Evolutionary conservation across 1,284 basidiomycete genomes (phyloP), one percentile per base, ranked within the genome.

Genomic region (Melampsora americana): DNA sequence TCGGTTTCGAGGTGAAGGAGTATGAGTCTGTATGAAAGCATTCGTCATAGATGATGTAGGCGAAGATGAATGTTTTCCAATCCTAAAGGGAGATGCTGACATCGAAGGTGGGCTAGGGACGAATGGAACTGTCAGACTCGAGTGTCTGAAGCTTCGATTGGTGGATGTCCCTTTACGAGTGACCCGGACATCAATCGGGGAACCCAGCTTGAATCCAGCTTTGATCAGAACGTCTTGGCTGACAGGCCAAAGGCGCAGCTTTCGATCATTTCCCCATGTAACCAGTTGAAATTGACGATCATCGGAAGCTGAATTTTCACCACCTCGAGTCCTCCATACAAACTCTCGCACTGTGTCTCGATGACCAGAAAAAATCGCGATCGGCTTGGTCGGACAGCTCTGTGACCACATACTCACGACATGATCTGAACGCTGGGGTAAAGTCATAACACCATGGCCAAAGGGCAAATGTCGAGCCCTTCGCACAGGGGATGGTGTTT

Each of bases 261-360:
- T 95, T 60, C 93, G 88, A 81, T 98, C 96, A 83, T 95, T 95
- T 1, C 92, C 92, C 95, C 95, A 98, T 0, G 95, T 98, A 67
- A 99, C 92, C 2, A 99, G 86, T 82, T 96, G 94, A 82, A 93
- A 95, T 77, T 91, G 89, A 11, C 88, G 86, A 81, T 88, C 87
- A 75, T 89, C 88, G 86, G 80, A 78, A 2, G 79, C 77, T 50
- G 79, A 72, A 82, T 86, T 84, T 14, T 83, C 79, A 0, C 85
- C 85, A 61, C 87, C 87, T 67, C 85, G 81, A 0, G 87, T 88
- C 77, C 96, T 86, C 94, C 96, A 98, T 1, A 99, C 94, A 81
- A 96, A 99, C 84, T 99, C 95, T 80, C 97, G 97, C 48, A 98
- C 95, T 5, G 94, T 92, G 80, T 96, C 94, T 0, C 88, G 87